Conservation (phyloP, 2,329 filamentous ascomycete species). For the Trichoderma sp. region DNA sequence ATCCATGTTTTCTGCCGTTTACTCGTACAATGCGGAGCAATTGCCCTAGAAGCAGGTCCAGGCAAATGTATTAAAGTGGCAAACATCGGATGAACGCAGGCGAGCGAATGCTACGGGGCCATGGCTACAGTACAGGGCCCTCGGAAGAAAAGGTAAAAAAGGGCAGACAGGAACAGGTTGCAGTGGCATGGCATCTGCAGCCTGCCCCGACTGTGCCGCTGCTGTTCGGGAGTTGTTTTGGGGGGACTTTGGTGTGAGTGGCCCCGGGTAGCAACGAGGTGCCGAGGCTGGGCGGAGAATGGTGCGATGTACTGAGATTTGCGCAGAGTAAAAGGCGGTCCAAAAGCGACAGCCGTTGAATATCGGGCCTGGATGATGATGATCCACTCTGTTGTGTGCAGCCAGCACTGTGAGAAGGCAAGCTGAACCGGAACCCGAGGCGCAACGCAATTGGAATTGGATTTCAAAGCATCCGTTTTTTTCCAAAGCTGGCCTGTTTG, state of each 20-base stretch:
- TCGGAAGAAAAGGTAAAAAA: not conserved
- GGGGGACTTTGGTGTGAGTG: not conserved
- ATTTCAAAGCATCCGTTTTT: not conserved
- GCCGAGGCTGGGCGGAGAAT: constrained; percentile 2
- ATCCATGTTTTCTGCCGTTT: not conserved
- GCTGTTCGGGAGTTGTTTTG: not conserved
- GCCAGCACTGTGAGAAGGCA: not conserved
- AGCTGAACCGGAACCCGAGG: not conserved
- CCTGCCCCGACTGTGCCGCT: constrained; percentile 1
- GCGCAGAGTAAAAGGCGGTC: not conserved
- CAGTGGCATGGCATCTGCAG: not conserved
- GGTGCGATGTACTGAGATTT: constrained; percentile 8
- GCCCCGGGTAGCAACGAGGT: not conserved
- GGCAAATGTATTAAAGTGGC: not conserved
- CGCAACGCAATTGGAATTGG: not conserved
- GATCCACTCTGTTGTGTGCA: not conserved
- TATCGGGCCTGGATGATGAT: not conserved
- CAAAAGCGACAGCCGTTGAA: not conserved
- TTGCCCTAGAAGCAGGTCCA: not conserved
- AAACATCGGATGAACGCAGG: not conserved
- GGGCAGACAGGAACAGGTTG: not conserved
- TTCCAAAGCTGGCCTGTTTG: not conserved
- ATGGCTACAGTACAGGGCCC: not conserved
- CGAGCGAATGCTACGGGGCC: not conserved
- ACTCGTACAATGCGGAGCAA: not conserved